phyloP scores from a whole-genome alignment of 2,329 filamentous ascomycete genomes.

The Plenodomus biglobosus region DNA sequence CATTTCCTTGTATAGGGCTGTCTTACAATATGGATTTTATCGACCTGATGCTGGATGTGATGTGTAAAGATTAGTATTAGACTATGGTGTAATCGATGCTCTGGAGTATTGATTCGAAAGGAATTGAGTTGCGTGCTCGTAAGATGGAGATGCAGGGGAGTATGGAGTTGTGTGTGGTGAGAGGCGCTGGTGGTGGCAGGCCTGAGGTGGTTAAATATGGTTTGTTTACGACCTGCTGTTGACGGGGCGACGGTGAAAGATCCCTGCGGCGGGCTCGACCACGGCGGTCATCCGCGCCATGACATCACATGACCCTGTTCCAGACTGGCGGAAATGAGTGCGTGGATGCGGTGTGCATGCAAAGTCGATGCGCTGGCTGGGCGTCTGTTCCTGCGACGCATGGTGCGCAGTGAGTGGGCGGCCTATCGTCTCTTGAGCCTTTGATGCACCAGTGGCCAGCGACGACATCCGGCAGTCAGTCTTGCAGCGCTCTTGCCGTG shows the following conservation, averaged over 20 bases:
- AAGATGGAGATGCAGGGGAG: conserved; percentile 19
- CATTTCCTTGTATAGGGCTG: conserved; percentile 2
- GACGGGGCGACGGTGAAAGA: conserved; percentile 30
- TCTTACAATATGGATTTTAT: conserved; percentile 34
- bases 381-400: background rate
- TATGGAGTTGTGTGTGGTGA: conserved; percentile 18
- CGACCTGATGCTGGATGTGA: conserved; percentile 29
- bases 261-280: conserved; percentile 13
- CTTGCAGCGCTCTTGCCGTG: conserved; percentile 1
- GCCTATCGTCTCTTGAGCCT: background rate
- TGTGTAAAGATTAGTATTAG: conserved; percentile 43
- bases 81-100: conserved; percentile 45
- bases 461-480: background rate
- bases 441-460: background rate
- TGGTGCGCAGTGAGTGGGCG: background rate
- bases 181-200: conserved; percentile 22
- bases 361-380: background rate
- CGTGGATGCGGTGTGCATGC: conserved; percentile 1
- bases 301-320: conserved; percentile 33
- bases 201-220: conserved; percentile 35
- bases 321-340: conserved; percentile 11
- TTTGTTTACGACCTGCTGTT: conserved; percentile 40
- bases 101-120: conserved; percentile 43
- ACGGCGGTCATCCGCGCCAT: conserved; percentile 14
- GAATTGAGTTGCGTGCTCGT: conserved; percentile 20